Evolutionary conservation across 352 stramenopile species (phyloP), one percentile per base, ranked within the genome.

Genomic region (Pythium insidiosum): DNA sequence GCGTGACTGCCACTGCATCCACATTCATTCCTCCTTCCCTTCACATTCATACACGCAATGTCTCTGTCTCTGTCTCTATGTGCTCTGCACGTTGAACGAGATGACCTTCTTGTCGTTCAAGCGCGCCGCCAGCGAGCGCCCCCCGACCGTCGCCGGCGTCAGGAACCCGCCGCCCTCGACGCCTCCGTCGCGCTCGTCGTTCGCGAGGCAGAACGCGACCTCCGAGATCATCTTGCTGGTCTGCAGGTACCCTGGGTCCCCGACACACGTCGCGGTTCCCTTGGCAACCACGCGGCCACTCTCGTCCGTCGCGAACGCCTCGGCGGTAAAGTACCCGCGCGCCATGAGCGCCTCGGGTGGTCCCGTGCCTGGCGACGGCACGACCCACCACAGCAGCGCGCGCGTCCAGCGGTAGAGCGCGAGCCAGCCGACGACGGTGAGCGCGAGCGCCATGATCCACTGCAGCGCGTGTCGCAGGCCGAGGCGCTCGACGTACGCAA

Each of bases 331-430:
- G 38, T 68, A 84, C 19, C 82, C 85, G 18, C 79, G 66, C 10
- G 66, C 26, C 70, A 94, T 81, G 11, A 64, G 41, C 25, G 81
- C 58, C 30, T 84, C 62, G 7, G 63, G 69, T 2, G 84, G 83
- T 1, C 86, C 88, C 50, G 83, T 43, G 26, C 82, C 83, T 5
- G 81, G 57, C 48, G 58, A 59, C 6, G 84, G 79, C 9, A 82
- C 50, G 16, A 91, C 20, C 43, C 68, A 70, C 26, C 66, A 62
- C 21, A 92, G 30, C 5, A 93, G 45, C 31, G 58, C 54, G 5
- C 68, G 61, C 18, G 75, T 89, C 34, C 58, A 63, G 26, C 57
- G 47, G 47, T 75, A 66, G 37, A 73, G 61, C 13, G 73, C 19
- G 39, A 84, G 58, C 5, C 39, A 28, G 0, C 47, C 46, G 9